Evolutionary conservation across 345 rosid genomes (phyloP).

Genomic region (Abelmoschus esculentus): DNA sequence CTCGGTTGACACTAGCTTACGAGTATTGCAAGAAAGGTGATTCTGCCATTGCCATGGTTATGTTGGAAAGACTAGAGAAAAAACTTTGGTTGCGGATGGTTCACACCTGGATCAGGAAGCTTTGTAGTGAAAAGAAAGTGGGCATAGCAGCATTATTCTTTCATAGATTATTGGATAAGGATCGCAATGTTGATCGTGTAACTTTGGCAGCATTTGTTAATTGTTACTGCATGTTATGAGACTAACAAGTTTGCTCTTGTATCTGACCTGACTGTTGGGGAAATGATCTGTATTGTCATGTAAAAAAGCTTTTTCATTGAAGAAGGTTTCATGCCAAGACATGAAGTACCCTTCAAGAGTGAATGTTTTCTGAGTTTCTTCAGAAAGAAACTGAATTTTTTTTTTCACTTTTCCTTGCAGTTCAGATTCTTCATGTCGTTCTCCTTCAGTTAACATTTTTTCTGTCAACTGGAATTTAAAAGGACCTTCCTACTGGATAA

Average conservation of each 20-base stretch:
- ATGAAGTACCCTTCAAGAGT: background rate
- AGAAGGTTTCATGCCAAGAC: background rate
- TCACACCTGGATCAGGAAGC: constrained; percentile 68
- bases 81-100: constrained; percentile 74
- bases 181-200: constrained; percentile 44
- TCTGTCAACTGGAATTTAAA: background rate
- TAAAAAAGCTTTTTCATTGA: background rate
- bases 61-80: constrained; percentile 68
- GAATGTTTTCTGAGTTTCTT: background rate
- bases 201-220: constrained; percentile 57
- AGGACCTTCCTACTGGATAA: background rate
- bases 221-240: constrained; percentile 11
- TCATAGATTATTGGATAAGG: constrained; percentile 55
- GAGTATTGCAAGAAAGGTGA: constrained; percentile 75
- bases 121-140: constrained; percentile 74
- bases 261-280: constrained; percentile 35
- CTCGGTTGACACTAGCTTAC: constrained; percentile 71
- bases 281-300: background rate
- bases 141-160: constrained; percentile 78
- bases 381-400: background rate
- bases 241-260: constrained; percentile 29
- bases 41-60: constrained; percentile 69
- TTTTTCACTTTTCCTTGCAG: background rate
- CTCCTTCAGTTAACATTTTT: background rate
- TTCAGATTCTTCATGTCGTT: background rate